Evolutionary conservation across 805 yeast genomes (phyloP).

Genomic region (Nakazawaea molendinolei): DNA sequence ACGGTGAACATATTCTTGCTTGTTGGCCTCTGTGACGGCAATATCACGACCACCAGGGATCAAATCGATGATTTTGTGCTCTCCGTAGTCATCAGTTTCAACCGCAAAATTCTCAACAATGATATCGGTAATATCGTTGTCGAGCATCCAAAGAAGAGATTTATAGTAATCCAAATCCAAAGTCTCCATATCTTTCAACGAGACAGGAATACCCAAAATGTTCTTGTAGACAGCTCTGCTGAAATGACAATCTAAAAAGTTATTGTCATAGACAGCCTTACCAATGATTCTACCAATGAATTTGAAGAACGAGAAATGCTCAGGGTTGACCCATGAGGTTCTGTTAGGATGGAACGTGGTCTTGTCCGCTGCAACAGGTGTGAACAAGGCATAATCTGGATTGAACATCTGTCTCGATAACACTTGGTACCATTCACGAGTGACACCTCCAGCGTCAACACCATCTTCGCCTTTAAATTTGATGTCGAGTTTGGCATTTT

Average conservation of each 20-base stretch:
- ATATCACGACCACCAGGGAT: slow-evolving; percentile 77
- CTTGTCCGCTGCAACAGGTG: slow-evolving; percentile 86
- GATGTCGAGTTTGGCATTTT: slow-evolving; percentile 66
- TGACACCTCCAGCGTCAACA: slow-evolving; percentile 96
- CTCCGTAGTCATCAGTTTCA: slow-evolving; percentile 91
- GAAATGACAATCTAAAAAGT: slow-evolving; percentile 88
- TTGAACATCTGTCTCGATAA: slow-evolving; percentile 91
- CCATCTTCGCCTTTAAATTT: slow-evolving; percentile 93
- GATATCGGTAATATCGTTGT: slow-evolving; percentile 92
- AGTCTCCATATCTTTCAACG: slow-evolving; percentile 90
- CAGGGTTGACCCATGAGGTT: slow-evolving; percentile 88
- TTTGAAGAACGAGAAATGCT: slow-evolving; percentile 86
- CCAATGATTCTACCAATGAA: slow-evolving; percentile 93
- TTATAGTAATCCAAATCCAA: slow-evolving; percentile 89
- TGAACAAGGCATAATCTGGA: slow-evolving; percentile 87
- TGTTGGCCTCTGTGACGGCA: slow-evolving; percentile 85
- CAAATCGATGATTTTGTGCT: slow-evolving; percentile 75
- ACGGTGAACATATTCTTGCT: slow-evolving; percentile 77
- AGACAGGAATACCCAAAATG: slow-evolving; percentile 70
- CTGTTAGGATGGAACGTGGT: slow-evolving; percentile 95
- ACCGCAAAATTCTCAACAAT: slow-evolving; percentile 92
- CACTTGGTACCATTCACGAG: slow-evolving; percentile 97
- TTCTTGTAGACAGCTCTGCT: slow-evolving; percentile 91
- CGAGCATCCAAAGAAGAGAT: slow-evolving; percentile 91
- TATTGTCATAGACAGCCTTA: slow-evolving; percentile 83